phyloP scores from a whole-genome alignment of 495 filamentous ascomycete genomes.

The Tuber brumale region DNA sequence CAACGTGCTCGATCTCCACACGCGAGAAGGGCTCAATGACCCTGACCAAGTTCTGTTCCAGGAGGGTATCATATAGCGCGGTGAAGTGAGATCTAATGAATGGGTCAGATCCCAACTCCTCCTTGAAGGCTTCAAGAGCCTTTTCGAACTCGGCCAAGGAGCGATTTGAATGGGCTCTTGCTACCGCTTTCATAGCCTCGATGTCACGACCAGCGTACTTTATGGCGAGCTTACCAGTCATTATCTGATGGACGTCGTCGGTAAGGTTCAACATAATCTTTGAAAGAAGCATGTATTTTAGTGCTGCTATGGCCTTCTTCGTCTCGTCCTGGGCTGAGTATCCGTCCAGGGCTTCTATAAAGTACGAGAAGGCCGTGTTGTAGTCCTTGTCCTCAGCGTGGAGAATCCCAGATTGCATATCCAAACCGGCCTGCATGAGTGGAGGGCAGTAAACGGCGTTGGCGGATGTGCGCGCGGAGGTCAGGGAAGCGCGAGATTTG shows the following conservation, averaged over 20 bases:
- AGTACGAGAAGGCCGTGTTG: slow-evolving; percentile 96
- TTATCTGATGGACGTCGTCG: slow-evolving; percentile 87
- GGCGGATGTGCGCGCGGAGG: slow-evolving; percentile 85
- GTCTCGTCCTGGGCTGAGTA: slow-evolving; percentile 88
- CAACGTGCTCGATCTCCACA: slow-evolving; percentile 93
- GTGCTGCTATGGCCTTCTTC: slow-evolving; percentile 73
- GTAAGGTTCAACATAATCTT: slow-evolving; percentile 98
- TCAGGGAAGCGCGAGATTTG: slow-evolving; percentile 92
- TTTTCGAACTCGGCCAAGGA: slow-evolving; percentile 94
- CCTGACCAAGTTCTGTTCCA: slow-evolving; percentile 98
- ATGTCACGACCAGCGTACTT: slow-evolving; percentile 91
- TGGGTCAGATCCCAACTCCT: slow-evolving; percentile 81
- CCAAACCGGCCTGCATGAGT: slow-evolving; percentile 85
- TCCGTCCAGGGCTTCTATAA: slow-evolving; percentile 96
- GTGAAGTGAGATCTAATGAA: slow-evolving; percentile 95
- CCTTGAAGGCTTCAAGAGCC: slow-evolving; percentile 78
- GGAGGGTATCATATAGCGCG: slow-evolving; percentile 91
- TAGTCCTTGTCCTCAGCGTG: slow-evolving; percentile 99
- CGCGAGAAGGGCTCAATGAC: slow-evolving; percentile 97
- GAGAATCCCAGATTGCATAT: slow-evolving; percentile 98
- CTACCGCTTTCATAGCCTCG: slow-evolving; percentile 98
- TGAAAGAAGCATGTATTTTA: slow-evolving; percentile 99
- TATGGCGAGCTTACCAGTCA: slow-evolving; percentile 88
- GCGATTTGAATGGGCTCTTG: slow-evolving; percentile 86
- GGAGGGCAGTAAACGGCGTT: slow-evolving; percentile 96